Evolutionary conservation across 257 asterid species (phyloP).

Genomic region (Jacaranda mimosifolia): DNA sequence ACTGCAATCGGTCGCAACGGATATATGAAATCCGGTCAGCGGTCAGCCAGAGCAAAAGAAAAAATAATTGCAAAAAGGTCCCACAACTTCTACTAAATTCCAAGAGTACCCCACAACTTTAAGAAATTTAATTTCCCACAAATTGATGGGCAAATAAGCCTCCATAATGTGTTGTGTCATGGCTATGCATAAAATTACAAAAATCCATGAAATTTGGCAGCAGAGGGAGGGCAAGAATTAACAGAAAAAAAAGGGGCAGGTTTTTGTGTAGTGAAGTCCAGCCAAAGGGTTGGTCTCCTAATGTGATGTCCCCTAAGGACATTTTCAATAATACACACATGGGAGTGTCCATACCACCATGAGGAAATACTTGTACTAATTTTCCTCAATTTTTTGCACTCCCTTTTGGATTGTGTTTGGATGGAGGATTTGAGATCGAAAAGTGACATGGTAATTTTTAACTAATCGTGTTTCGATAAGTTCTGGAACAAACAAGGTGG

Average conservation of each 20-base stretch:
- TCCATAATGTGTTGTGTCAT: conserved; percentile 40
- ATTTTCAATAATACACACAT: conserved; percentile 68
- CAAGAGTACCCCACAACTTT: conserved; percentile 9
- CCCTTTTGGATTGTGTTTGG: neutral
- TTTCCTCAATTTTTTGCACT: neutral
- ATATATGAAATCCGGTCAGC: too few species aligned
- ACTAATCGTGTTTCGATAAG: too few species aligned
- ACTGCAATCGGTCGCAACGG: conserved; percentile 37
- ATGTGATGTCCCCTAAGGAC: conserved; percentile 45
- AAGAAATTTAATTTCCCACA: neutral
- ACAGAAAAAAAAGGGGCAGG: conserved; percentile 25
- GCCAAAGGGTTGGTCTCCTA: conserved; percentile 55
- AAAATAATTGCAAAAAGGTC: neutral
- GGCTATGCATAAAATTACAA: conserved; percentile 27
- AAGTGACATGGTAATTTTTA: neutral
- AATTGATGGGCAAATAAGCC: conserved; percentile 42
- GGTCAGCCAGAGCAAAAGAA: too few species aligned
- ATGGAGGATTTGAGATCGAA: neutral
- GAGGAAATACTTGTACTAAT: neutral
- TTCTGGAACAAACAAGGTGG: neutral
- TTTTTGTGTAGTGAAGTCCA: conserved; percentile 51
- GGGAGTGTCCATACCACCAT: conserved; percentile 50
- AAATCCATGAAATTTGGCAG: conserved; percentile 16
- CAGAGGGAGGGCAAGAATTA: conserved; percentile 18
- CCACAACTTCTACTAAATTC: conserved; percentile 35